These are phyloP conservation scores for Suillus subaureus DNA, from an alignment of 768 basidiomycete species.

Conservation along the genomic window DNA sequence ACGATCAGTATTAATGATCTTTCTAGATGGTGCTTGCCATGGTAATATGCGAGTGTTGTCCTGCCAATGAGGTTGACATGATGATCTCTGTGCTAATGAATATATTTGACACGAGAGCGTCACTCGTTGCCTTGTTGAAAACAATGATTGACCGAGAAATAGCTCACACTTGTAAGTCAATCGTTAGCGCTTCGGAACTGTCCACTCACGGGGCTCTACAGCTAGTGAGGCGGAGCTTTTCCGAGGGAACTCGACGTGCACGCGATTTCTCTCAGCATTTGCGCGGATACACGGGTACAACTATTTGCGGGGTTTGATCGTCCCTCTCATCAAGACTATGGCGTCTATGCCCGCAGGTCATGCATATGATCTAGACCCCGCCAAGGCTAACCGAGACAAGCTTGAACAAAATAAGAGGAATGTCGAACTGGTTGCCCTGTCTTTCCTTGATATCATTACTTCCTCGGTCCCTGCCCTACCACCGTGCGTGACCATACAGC, in stretches of 20 bases:
- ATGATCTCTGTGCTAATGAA: conserved; percentile 87
- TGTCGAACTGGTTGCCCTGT: conserved; percentile 71
- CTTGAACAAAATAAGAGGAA: conserved; percentile 67
- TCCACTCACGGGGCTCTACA: conserved; percentile 32
- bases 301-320: conserved; percentile 80
- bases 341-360: conserved; percentile 68
- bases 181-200: not conserved
- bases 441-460: conserved; percentile 74
- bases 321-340: conserved; percentile 79
- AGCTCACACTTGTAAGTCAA: conserved; percentile 61
- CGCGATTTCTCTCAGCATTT: conserved; percentile 84
- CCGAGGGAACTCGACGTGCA: conserved; percentile 84
- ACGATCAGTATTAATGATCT: conserved; percentile 13
- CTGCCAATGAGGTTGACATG: conserved; percentile 75
- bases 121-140: conserved; percentile 75
- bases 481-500: conserved; percentile 51
- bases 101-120: conserved; percentile 77
- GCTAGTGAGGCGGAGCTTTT: conserved; percentile 84
- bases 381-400: conserved; percentile 58
- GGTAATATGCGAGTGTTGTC: conserved; percentile 87
- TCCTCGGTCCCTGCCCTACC: conserved; percentile 73
- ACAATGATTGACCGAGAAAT: conserved; percentile 87
- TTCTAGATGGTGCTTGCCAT: conserved; percentile 73
- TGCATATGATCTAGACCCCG: conserved; percentile 79
- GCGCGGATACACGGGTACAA: conserved; percentile 90